Base-by-base conservation (phyloP, 2,329 filamentous ascomycete species). In the Colletotrichum sp. region DNA sequence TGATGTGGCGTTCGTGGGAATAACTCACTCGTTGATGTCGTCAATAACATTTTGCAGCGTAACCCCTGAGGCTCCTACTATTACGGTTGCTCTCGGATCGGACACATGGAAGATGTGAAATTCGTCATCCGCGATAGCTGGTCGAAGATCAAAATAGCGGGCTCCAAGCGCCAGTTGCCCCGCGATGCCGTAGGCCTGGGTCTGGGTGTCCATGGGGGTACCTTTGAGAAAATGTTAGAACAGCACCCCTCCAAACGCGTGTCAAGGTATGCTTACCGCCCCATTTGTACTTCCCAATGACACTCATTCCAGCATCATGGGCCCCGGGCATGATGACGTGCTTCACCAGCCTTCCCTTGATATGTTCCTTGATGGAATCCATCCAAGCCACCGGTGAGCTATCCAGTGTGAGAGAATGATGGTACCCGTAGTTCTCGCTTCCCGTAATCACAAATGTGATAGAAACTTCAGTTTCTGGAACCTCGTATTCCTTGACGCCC, bases 261-360 rank as follows among this genome's bases (percentile, higher is more conserved):
- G n/a, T 28, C 8, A 57, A 2, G 13, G 0, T 28, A 16, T 16
- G 26, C 55, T 59, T 18, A 16, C 55, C 55, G 55, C 55, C 55
- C 55, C 55, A 59, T 59, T 10, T 1, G 55, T 59, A 59, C 9
- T 59, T 59, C 1, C 55, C 55, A 76, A 87, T 87, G 2, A 76
- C 82, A 28, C 83, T 85, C 87, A 90, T 89, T n/a, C 87, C 88
- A 0, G 87, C 83, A 73, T 89, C 87, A 75, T 90, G 88, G 5
- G 86, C 85, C 10, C 88, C 88, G 0, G 88, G 88, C 83, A 90
- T 86, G 65, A 86, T 83, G 21, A 90, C 82, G 34, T 89, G 84
- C 68, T 85, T 85, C 0, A 90, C 79, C 2, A 83, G 84, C 13
- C 88, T 84, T 75, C 83, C 80, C 49, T 81, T 80, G 75, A 85